Conservation (phyloP, 805 yeast species). For the Starmerella lactis-condensi region DNA sequence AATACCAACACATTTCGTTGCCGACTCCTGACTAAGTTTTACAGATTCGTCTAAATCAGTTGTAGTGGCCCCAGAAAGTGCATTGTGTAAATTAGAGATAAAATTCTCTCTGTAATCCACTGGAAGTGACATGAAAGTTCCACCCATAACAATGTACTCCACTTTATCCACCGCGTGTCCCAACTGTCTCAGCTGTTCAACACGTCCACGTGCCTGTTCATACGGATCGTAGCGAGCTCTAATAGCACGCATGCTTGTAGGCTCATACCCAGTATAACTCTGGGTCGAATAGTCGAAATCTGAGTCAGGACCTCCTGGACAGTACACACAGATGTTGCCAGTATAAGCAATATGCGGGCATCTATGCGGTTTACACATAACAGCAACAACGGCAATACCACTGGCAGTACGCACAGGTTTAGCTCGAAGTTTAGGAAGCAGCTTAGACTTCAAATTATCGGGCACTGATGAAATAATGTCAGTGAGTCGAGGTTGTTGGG, state of each 20-base stretch:
- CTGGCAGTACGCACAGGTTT: constrained; percentile 97
- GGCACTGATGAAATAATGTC: constrained; percentile 92
- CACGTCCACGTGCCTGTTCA: constrained; percentile 94
- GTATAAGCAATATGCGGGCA: constrained; percentile 99
- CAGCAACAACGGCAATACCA: constrained; percentile 98
- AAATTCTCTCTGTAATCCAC: constrained; percentile 76
- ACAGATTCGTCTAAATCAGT: constrained; percentile 80
- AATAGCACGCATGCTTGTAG: constrained; percentile 98
- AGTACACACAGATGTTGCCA: constrained; percentile 91
- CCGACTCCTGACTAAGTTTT: constrained; percentile 74
- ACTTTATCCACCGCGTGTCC: constrained; percentile 96
- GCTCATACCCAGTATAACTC: constrained; percentile 95
- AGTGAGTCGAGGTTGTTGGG: constrained; percentile 82
- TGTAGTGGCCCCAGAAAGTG: constrained; percentile 82
- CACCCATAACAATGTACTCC: constrained; percentile 96
- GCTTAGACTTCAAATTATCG: constrained; percentile 79
- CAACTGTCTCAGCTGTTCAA: constrained; percentile 82
- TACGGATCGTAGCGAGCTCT: constrained; percentile 96
- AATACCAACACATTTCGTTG: constrained; percentile 94
- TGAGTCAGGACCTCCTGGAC: constrained; percentile 98
- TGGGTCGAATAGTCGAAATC: constrained; percentile 97
- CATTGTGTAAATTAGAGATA: constrained; percentile 80
- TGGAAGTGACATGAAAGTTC: constrained; percentile 92
- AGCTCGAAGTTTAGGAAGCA: constrained; percentile 88
- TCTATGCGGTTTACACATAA: constrained; percentile 97